Evolutionary conservation across 2,329 filamentous ascomycete genomes (phyloP), one percentile per base, ranked within the genome.

Genomic region (Aureobasidium melanogenum): DNA sequence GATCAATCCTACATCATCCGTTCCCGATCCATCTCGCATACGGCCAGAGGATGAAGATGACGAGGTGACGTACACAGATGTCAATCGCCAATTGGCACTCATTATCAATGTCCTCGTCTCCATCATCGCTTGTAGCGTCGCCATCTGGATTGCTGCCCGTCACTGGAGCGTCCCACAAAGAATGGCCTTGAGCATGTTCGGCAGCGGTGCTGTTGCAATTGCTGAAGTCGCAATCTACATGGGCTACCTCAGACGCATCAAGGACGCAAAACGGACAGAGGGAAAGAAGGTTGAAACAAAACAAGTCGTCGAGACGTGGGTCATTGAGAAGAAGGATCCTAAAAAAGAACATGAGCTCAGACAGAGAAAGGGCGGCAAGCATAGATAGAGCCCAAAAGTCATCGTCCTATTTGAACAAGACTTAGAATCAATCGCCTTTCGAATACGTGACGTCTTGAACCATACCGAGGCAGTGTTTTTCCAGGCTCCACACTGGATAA

Each of bases 31-130:
- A 55, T n/a, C 44, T 10, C 56, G 56, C 10, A 66, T 19, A 64
- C 66, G 8, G 80, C 80, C 62, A 77, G 84, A 65, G 28, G 69
- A 71, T 54, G 75, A 77, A 38, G 74, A 77, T 10, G 88, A 90
- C 64, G 85, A 87, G 1, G 76, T 88, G 2, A 86, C 85, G 2
- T 86, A 86, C 65, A 81, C 83, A 38, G 89, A 94, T 63, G 80
- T 94, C 1, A 88, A 93, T 71, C 81, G 88, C n/a, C 90, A 94
- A 69, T 76, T 94, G 61, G 86, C 88, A 44, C 79, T 97, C 8
- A 91, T 97, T 56, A 81, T 96, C 68, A 99, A 97, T 72, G 91
- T 97, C 55, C 76, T 97, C 41, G 80, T 96, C 58, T 96, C 90
- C 56, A 88, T 97, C 58, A 77, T 93, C 2, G 89, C 92, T 47